Percentiles rank a stretch among this genome's conserved stretches.
Evolutionary conservation across 2,329 filamentous ascomycete genomes (phyloP).

Genomic region (Bertia moriformis): DNA sequence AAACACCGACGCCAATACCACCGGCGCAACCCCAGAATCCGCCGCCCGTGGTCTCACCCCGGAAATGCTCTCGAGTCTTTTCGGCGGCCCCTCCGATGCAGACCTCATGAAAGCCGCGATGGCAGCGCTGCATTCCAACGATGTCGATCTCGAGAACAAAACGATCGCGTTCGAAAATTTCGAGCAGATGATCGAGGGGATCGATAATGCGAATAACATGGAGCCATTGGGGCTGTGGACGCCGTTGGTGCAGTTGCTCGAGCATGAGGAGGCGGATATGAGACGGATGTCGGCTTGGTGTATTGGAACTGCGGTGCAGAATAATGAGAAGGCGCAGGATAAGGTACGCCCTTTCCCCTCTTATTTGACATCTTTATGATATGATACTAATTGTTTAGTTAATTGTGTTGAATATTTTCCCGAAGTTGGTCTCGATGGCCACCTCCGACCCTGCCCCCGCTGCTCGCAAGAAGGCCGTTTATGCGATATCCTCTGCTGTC

Average conservation of each 20-base stretch:
- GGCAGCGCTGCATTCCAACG: constrained; percentile 51
- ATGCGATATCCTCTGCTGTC: constrained; percentile 71
- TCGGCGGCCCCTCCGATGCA: constrained; percentile 77
- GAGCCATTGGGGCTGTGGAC: constrained; percentile 67
- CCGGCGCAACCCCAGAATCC: constrained; percentile 12
- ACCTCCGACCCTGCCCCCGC: constrained; percentile 40
- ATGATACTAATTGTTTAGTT: too few relatives aligned
- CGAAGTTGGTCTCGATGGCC: constrained; percentile 51
- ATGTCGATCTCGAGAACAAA: constrained; percentile 60
- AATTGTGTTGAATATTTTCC: constrained; percentile 49
- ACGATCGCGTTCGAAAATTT: constrained; percentile 85
- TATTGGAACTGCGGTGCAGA: constrained; percentile 86
- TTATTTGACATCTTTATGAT: too few relatives aligned
- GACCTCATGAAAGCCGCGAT: constrained; percentile 83
- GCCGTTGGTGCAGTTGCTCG: constrained; percentile 59
- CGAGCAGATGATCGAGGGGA: constrained; percentile 76
- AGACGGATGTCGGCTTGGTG: constrained; percentile 87
- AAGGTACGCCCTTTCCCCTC: constrained; percentile 1
- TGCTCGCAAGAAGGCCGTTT: constrained; percentile 75
- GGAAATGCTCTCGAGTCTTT: constrained; percentile 57
- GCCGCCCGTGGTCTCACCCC: constrained; percentile 37
- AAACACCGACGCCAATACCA: constrained; percentile 18
- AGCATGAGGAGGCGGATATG: constrained; percentile 55
- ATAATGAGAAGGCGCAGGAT: constrained; percentile 77
- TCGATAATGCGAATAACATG: constrained; percentile 96